phyloP scores from a whole-genome alignment of 441 rosid species.

The Aquilaria agallochum region DNA sequence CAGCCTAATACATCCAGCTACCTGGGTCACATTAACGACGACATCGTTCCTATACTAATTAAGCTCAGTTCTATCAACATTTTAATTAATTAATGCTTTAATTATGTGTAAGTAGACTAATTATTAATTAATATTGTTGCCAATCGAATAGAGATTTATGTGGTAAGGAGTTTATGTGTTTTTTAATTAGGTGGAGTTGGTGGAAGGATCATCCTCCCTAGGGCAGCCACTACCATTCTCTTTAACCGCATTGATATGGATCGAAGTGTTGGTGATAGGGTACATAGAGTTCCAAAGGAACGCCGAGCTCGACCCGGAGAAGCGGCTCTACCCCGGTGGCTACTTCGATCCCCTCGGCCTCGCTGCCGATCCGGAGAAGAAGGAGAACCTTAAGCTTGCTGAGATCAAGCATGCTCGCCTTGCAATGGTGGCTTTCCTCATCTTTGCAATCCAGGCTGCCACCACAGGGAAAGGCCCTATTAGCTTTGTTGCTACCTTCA shows the following conservation, averaged over 20 bases:
- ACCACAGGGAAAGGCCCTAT: constrained; percentile 73
- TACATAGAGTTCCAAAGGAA: constrained; percentile 86
- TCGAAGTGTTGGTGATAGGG: constrained; percentile 69
- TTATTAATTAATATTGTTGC: neutral
- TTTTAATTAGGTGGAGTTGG: constrained; percentile 55
- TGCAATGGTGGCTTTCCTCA: constrained; percentile 85
- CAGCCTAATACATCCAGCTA: neutral
- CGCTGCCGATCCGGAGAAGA: constrained; percentile 69
- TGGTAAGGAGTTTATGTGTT: neutral
- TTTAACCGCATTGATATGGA: constrained; percentile 71
- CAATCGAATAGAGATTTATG: neutral
- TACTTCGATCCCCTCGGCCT: constrained; percentile 79
- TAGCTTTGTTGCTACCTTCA: constrained; percentile 68
- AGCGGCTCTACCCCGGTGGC: constrained; percentile 80
- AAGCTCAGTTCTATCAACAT: too few relatives aligned
- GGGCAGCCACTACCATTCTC: constrained; percentile 85
- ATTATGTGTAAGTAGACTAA: neutral
- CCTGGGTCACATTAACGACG: constrained; percentile 5
- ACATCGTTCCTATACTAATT: neutral
- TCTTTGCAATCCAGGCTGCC: constrained; percentile 74
- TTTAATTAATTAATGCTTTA: neutral
- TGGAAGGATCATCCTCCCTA: constrained; percentile 81
- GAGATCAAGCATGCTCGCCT: constrained; percentile 80
- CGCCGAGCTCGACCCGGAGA: constrained; percentile 73
- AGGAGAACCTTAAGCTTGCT: constrained; percentile 57